Percentiles rank a stretch among this genome's conserved stretches.
Evolutionary conservation across 1,284 basidiomycete species (phyloP).

Genomic region (Ceratobasidium sp.): DNA sequence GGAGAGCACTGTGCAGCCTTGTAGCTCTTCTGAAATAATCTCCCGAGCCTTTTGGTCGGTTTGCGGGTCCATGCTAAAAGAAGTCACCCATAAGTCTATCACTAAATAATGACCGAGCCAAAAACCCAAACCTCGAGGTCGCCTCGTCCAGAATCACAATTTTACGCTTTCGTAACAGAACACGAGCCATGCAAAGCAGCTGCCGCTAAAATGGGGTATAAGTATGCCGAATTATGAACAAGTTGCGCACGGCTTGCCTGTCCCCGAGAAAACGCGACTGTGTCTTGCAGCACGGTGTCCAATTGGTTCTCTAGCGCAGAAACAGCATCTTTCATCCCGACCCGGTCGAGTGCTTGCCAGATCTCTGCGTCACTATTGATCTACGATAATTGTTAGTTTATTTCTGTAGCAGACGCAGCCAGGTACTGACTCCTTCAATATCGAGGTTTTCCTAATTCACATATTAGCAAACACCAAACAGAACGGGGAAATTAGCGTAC

Average conservation of each 20-base stretch:
- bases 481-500: background rate
- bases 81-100: background rate
- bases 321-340: slow-evolving; percentile 12
- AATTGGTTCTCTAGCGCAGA: slow-evolving; percentile 10
- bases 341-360: slow-evolving; percentile 30
- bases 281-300: slow-evolving; percentile 8
- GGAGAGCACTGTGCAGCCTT: slow-evolving; percentile 14
- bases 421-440: slow-evolving; percentile 7
- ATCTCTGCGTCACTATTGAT: slow-evolving; percentile 6
- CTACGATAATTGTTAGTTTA: background rate
- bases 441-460: slow-evolving; percentile 15
- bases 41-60: slow-evolving; percentile 1
- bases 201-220: background rate
- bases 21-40: background rate
- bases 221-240: background rate
- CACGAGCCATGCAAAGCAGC: slow-evolving; percentile 14
- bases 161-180: slow-evolving; percentile 20
- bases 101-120: background rate
- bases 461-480: background rate
- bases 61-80: slow-evolving; percentile 23
- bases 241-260: background rate
- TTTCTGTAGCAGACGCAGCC: background rate
- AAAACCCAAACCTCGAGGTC: background rate
- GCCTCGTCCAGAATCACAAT: slow-evolving; percentile 25
- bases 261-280: slow-evolving; percentile 8